Conservation (phyloP, 805 yeast genomes). For the Metschnikowia chrysomelidarum region DNA sequence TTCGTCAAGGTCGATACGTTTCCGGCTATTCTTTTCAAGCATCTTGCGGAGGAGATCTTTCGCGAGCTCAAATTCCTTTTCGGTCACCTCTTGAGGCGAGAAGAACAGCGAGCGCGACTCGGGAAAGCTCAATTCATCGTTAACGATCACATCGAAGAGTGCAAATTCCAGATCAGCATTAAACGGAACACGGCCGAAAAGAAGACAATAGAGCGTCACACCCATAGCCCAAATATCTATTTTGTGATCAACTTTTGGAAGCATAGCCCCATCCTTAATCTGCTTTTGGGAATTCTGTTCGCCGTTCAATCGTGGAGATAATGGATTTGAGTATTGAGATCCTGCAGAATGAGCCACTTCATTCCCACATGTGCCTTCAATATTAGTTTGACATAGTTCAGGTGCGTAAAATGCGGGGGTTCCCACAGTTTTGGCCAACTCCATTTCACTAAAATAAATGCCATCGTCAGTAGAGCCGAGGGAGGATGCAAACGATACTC, state of each 20-base stretch:
- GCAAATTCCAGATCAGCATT: conserved; percentile 84
- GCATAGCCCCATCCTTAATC: conserved; percentile 4
- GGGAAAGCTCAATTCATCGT: conserved; percentile 60
- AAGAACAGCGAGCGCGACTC: conserved; percentile 29
- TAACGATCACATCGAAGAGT: conserved; percentile 76
- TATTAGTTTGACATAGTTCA: conserved; percentile 70
- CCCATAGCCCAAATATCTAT: conserved; percentile 99
- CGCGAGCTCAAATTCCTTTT: conserved; percentile 45
- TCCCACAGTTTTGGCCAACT: conserved; percentile 93
- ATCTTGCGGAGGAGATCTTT: conserved; percentile 60
- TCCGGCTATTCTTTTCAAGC: conserved; percentile 65
- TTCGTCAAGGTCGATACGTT: conserved; percentile 66
- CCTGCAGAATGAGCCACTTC: conserved; percentile 2
- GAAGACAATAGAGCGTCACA: conserved; percentile 80
- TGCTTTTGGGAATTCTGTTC: not conserved
- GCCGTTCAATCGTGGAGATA: not conserved
- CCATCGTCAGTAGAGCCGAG: conserved; percentile 45
- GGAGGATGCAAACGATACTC: conserved; percentile 76
- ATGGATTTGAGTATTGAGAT: not conserved
- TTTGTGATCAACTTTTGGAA: conserved; percentile 66
- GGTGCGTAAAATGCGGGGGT: conserved; percentile 93
- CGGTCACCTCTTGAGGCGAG: conserved; percentile 38
- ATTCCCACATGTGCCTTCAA: conserved; percentile 2
- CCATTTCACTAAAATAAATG: conserved; percentile 53
- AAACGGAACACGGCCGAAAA: conserved; percentile 89